Evolutionary conservation across 257 asterid species (phyloP).

Genomic region (Pogostemon cablin): DNA sequence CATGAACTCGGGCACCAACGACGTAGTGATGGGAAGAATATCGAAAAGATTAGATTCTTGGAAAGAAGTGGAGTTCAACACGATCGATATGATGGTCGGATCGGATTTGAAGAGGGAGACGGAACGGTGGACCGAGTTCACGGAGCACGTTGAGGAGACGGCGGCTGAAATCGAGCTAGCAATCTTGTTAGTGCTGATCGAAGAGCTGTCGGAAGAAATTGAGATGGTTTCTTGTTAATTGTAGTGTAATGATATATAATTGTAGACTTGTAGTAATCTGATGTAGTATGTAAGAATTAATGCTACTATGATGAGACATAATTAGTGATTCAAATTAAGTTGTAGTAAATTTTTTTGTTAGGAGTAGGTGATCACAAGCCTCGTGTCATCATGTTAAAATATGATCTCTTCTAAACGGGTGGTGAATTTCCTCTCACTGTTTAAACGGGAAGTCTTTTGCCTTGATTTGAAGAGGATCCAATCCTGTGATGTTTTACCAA

Average conservation of each 20-base stretch:
- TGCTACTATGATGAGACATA: conserved; percentile 27
- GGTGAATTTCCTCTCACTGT: no score
- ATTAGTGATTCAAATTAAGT: conserved; percentile 25
- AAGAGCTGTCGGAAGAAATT: conserved; percentile 42
- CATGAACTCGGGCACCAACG: conserved; percentile 32
- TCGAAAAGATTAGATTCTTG: conserved; percentile 54
- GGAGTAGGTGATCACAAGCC: neutral
- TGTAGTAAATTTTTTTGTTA: neutral
- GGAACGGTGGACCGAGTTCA: conserved; percentile 48
- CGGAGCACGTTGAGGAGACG: conserved; percentile 46
- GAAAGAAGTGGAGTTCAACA: conserved; percentile 50
- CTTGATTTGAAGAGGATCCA: no score
- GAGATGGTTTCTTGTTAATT: neutral
- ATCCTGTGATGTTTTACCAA: no score
- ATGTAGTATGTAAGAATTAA: conserved; percentile 29
- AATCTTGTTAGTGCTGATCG: conserved; percentile 41
- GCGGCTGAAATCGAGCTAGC: conserved; percentile 53
- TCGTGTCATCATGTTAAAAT: neutral
- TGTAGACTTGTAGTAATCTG: conserved; percentile 1
- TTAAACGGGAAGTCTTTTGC: no score
- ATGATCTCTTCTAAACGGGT: no score
- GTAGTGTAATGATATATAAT: conserved; percentile 7
- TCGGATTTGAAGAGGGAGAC: conserved; percentile 49
- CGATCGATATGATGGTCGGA: conserved; percentile 66
- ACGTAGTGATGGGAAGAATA: conserved; percentile 43